Conservation (phyloP, 805 yeast genomes). For the Zygosaccharomyces kombuchaensis region DNA sequence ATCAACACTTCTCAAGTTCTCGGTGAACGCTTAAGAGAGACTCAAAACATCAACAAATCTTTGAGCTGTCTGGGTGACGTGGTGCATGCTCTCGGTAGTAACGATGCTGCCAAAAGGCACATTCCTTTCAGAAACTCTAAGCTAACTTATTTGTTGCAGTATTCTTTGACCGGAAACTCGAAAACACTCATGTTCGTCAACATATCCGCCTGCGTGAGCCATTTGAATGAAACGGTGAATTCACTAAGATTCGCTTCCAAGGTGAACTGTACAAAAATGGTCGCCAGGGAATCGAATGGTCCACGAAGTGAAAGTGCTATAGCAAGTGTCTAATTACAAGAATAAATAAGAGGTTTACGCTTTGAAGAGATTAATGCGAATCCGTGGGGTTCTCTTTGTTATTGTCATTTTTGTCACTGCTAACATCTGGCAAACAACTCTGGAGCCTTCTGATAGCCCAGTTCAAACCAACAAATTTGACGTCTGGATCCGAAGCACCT, state of each 20-base stretch:
- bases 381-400: not conserved
- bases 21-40: slow-evolving; percentile 80
- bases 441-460: slow-evolving; percentile 80
- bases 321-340: slow-evolving; percentile 4
- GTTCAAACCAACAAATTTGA: slow-evolving; percentile 69
- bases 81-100: slow-evolving; percentile 66
- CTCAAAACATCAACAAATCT: slow-evolving; percentile 84
- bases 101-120: slow-evolving; percentile 54
- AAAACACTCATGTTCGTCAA: slow-evolving; percentile 93
- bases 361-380: not conserved
- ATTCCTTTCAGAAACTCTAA: slow-evolving; percentile 94
- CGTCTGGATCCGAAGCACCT: slow-evolving; percentile 64
- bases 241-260: slow-evolving; percentile 87
- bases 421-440: slow-evolving; percentile 34
- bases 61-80: slow-evolving; percentile 88
- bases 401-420: slow-evolving; percentile 9
- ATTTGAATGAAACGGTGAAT: slow-evolving; percentile 73
- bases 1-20: slow-evolving; percentile 66
- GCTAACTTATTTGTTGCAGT: slow-evolving; percentile 77
- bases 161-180: slow-evolving; percentile 78
- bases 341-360: not conserved
- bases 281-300: slow-evolving; percentile 8
- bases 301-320: not conserved
- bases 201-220: slow-evolving; percentile 60
- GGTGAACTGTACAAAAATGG: slow-evolving; percentile 54